Percentiles rank a stretch among this genome's conserved stretches.
phyloP scores from a whole-genome alignment of 441 rosid species.

The Brassica balearica region DNA sequence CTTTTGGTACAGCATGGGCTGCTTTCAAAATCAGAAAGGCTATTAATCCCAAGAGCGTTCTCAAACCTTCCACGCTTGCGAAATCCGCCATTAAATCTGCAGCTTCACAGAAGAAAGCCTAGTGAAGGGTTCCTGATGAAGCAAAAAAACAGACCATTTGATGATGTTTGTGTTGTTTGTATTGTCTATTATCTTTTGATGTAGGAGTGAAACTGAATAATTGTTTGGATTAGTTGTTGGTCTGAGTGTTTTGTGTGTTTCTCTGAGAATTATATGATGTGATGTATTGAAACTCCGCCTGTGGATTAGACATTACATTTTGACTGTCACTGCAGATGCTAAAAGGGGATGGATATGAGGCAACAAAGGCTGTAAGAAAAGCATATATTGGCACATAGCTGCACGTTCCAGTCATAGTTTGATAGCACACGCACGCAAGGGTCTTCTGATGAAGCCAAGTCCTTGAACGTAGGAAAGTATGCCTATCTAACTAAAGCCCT shows the following conservation, averaged over 20 bases:
- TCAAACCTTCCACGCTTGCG: slow-evolving; percentile 69
- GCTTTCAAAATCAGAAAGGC: slow-evolving; percentile 86
- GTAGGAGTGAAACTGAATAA: neutral
- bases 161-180: slow-evolving; percentile 20
- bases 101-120: slow-evolving; percentile 65
- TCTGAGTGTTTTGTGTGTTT: slow-evolving; percentile 27
- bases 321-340: no score
- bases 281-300: slow-evolving; percentile 1
- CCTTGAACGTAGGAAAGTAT: no score
- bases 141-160: neutral
- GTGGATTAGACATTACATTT: no score
- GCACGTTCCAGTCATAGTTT: no score
- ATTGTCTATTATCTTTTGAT: slow-evolving; percentile 4
- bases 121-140: slow-evolving; percentile 37
- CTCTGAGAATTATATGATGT: slow-evolving; percentile 22
- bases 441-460: no score
- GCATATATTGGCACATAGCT: no score
- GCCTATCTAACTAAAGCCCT: no score
- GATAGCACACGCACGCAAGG: no score
- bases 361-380: no score
- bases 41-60: slow-evolving; percentile 76
- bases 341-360: no score
- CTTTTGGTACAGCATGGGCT: slow-evolving; percentile 90
- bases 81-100: slow-evolving; percentile 60
- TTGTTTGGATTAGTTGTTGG: slow-evolving; percentile 24